Conservation (phyloP, 1,284 basidiomycete genomes). For the Crepidotus sp. region DNA sequence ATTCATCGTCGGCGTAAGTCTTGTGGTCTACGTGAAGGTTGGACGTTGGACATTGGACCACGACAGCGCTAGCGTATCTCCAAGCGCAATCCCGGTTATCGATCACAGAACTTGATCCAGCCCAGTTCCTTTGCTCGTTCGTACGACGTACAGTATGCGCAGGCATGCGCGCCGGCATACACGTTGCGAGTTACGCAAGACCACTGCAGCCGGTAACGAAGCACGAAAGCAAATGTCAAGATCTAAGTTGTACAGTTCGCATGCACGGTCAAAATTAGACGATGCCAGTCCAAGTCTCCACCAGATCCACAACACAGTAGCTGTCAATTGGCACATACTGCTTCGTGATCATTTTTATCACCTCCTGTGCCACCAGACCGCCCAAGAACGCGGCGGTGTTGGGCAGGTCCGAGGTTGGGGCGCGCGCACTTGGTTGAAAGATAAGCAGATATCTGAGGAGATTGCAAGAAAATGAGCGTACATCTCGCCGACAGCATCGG, state of each 20-base stretch:
- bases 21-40: too few relatives aligned
- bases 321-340: slow-evolving; percentile 93
- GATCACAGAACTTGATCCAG: too few relatives aligned
- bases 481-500: slow-evolving; percentile 72
- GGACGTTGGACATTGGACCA: too few relatives aligned
- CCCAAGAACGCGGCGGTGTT: slow-evolving; percentile 92
- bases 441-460: background rate
- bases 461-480: slow-evolving; percentile 36
- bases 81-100: too few relatives aligned
- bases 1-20: too few relatives aligned
- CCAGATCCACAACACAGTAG: slow-evolving; percentile 80
- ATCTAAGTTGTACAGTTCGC: slow-evolving; percentile 3
- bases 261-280: slow-evolving; percentile 20
- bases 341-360: slow-evolving; percentile 94
- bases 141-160: too few relatives aligned
- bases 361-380: slow-evolving; percentile 93
- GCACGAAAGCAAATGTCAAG: slow-evolving; percentile 2
- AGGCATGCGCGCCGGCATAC: too few relatives aligned
- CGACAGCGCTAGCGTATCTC: too few relatives aligned
- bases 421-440: slow-evolving; percentile 48
- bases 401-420: slow-evolving; percentile 81
- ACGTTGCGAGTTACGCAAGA: too few relatives aligned
- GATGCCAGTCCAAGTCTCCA: slow-evolving; percentile 70
- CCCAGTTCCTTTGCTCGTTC: too few relatives aligned
- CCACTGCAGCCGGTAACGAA: too few relatives aligned